Percentiles rank a stretch among this genome's conserved stretches.
These are phyloP conservation scores for Myxozyma neotropica DNA, from an alignment of 805 yeast genomes.

Conservation along the genomic window DNA sequence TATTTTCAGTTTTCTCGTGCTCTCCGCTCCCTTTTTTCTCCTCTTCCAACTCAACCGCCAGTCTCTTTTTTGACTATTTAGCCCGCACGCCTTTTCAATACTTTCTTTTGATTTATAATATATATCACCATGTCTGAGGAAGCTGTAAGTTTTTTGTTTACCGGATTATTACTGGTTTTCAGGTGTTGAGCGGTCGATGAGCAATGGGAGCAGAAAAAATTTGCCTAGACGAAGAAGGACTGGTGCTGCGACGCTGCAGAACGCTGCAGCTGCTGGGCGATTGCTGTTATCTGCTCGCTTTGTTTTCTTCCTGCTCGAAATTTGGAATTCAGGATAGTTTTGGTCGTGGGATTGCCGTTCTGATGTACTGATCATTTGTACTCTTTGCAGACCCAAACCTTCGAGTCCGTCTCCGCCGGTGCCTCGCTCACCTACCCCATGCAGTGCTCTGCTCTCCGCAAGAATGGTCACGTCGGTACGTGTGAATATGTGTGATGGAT, in stretches of 20 bases:
- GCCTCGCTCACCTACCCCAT: constrained; percentile 97
- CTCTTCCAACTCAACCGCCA: not conserved
- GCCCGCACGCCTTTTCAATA: not conserved
- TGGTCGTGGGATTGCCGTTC: not conserved
- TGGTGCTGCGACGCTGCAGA: too few species aligned
- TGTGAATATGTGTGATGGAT: too few species aligned
- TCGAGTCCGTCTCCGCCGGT: constrained; percentile 98
- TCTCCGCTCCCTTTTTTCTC: constrained; percentile 1
- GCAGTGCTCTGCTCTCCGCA: constrained; percentile 99
- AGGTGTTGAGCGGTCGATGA: not conserved
- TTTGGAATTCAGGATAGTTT: too few species aligned
- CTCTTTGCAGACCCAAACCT: constrained; percentile 58
- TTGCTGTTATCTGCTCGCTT: too few species aligned
- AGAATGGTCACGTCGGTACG: constrained; percentile 92
- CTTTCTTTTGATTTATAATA: not conserved
- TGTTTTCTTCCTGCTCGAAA: not conserved
- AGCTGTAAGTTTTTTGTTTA: constrained; percentile 38
- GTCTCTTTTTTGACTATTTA: not conserved
- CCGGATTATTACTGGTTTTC: not conserved
- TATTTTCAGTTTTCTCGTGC: constrained; percentile 7
- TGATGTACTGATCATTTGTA: not conserved
- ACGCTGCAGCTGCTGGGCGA: too few species aligned
- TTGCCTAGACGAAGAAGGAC: not conserved
- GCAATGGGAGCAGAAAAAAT: not conserved
- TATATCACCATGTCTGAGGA: constrained; percentile 45